Evolutionary conservation across 352 stramenopile species (phyloP).

Genomic region (Saprolegnia diclina): DNA sequence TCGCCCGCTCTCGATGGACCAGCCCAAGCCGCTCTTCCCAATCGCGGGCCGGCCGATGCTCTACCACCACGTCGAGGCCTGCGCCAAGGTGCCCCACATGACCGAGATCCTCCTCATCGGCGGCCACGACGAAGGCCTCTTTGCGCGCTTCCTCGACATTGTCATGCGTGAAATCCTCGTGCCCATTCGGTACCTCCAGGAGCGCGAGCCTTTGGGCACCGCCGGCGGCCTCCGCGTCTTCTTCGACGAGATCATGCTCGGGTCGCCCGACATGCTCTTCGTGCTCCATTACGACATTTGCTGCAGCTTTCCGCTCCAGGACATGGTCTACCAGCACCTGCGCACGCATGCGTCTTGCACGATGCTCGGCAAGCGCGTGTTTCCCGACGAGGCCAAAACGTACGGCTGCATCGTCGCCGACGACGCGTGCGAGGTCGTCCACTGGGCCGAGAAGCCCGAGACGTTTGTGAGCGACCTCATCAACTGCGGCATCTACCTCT

Average conservation of each 20-base stretch:
- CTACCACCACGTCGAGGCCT: slow-evolving; percentile 86
- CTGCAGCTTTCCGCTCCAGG: slow-evolving; percentile 80
- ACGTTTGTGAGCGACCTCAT: slow-evolving; percentile 89
- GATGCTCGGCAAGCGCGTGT: slow-evolving; percentile 81
- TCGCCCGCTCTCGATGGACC: slow-evolving; percentile 75
- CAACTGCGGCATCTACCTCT: slow-evolving; percentile 87
- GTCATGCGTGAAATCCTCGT: slow-evolving; percentile 78
- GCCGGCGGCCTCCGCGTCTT: slow-evolving; percentile 80
- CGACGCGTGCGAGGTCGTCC: slow-evolving; percentile 73
- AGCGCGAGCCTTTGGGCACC: slow-evolving; percentile 76
- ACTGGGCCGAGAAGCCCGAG: slow-evolving; percentile 86
- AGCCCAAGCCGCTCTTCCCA: slow-evolving; percentile 83
- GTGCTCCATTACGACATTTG: slow-evolving; percentile 85
- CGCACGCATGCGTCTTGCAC: slow-evolving; percentile 60
- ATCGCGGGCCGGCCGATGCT: slow-evolving; percentile 82
- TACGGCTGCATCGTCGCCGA: slow-evolving; percentile 84
- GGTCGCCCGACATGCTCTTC: slow-evolving; percentile 63
- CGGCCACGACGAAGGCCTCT: slow-evolving; percentile 84
- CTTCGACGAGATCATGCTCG: slow-evolving; percentile 74
- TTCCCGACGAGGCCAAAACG: slow-evolving; percentile 84
- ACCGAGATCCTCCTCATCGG: slow-evolving; percentile 86
- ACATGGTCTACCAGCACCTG: slow-evolving; percentile 87
- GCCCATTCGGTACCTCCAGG: slow-evolving; percentile 75
- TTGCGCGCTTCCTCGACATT: slow-evolving; percentile 83
- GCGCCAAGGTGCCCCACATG: slow-evolving; percentile 70